Evolutionary conservation across 352 stramenopile species (phyloP), one percentile per base, ranked within the genome.

Genomic region (Pythium biforme): DNA sequence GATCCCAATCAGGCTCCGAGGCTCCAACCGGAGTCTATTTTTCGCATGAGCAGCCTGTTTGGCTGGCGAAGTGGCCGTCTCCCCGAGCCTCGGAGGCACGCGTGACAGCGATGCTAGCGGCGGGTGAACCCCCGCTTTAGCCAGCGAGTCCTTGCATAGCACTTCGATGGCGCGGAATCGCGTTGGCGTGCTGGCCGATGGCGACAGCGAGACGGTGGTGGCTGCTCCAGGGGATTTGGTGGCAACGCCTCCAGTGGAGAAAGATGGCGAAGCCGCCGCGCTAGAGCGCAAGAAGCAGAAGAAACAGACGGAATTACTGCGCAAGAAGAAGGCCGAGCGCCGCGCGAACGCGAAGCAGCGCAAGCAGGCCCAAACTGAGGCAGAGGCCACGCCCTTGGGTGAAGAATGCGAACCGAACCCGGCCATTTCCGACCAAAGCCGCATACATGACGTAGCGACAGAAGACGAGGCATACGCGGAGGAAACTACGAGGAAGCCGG

Each of bases 261-360:
- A 12, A n/a, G 17, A 43, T 3, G 17, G 15, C 6, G 54, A 62
- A 1, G 11, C 5, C 20, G 39, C 15, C 17, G 39, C 33, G 20
- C 23, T 63, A 14, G 51, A 66, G 45, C 51, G 54, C 3, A 66
- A 64, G 29, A 47, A 49, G 3, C 17, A 45, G 3, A 68, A 73
- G 46, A 66, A 67, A 10, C 77, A 83, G 43, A 79, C 77, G 57
- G 75, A 87, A 19, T 57, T 76, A 19, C 52, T 87, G 2, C 54
- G 58, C 3, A 82, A 81, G 67, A 87, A 87, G 45, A 81, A 81
- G 34, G 68, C 67, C 5, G 75, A 86, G 40, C 67, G 75, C 49
- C 71, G 77, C 14, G 75, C 73, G 1, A 70, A 83, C 15, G 77
- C 75, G 22, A 80, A 76, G 37, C 68, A 79, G 19, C 63, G 77